These are phyloP conservation scores for Yamadazyma akitaensis DNA, from an alignment of 805 yeast genomes.

Conservation along the genomic window DNA sequence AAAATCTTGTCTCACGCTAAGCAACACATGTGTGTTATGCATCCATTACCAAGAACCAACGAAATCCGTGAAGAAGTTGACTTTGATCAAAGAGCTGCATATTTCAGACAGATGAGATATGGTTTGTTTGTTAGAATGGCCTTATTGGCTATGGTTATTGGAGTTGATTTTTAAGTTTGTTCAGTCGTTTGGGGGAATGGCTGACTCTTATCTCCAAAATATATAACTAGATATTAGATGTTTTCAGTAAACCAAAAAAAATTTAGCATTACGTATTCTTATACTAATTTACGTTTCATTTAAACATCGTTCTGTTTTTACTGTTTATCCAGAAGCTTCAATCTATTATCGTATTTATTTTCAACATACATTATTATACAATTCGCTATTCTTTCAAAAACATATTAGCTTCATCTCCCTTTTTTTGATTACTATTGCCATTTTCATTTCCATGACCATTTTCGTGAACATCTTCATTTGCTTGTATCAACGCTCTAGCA, in stretches of 20 bases:
- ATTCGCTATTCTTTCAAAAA: slow-evolving; percentile 15
- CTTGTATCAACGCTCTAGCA: slow-evolving; percentile 63
- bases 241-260: not conserved
- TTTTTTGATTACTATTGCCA: slow-evolving; percentile 3
- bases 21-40: slow-evolving; percentile 98
- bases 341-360: no score
- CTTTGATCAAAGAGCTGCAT: slow-evolving; percentile 98
- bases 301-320: not conserved
- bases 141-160: slow-evolving; percentile 93
- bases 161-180: slow-evolving; percentile 64
- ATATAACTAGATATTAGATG: slow-evolving; percentile 2
- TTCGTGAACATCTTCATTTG: slow-evolving; percentile 38
- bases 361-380: not conserved
- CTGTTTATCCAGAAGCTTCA: no score
- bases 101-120: slow-evolving; percentile 99
- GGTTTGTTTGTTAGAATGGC: slow-evolving; percentile 99
- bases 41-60: slow-evolving; percentile 95
- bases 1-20: slow-evolving; percentile 87
- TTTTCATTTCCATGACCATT: not conserved
- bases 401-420: slow-evolving; percentile 18
- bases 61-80: slow-evolving; percentile 98
- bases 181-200: slow-evolving; percentile 19
- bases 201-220: not conserved
- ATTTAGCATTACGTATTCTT: not conserved
- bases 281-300: not conserved